These are phyloP conservation scores for Omphalotus olearius DNA, from an alignment of 1,284 basidiomycete genomes.

Conservation along the genomic window DNA sequence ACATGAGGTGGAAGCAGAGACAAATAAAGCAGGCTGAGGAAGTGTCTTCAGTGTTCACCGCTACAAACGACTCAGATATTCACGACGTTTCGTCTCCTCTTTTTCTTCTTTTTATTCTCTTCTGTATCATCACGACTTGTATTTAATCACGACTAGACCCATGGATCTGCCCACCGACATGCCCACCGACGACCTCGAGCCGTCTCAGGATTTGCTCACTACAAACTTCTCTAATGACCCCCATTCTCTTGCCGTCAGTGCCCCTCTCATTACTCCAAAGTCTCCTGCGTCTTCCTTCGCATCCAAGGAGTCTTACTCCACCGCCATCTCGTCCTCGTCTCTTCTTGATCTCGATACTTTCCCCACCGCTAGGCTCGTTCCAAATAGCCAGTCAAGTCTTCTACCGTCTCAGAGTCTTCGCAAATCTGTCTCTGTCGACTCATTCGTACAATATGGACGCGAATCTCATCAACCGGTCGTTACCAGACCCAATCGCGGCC, in stretches of 20 bases:
- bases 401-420: constrained; percentile 41
- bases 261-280: neutral
- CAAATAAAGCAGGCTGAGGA: no score
- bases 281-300: constrained; percentile 8
- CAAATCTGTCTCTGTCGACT: constrained; percentile 74
- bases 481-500: constrained; percentile 33
- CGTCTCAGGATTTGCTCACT: neutral
- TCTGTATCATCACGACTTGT: neutral
- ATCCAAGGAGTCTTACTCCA: constrained; percentile 13
- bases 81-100: neutral
- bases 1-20: constrained; percentile 1
- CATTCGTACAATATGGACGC: constrained; percentile 51
- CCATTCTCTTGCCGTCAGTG: neutral
- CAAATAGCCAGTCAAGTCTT: constrained; percentile 2
- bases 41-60: no score
- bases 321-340: constrained; percentile 12
- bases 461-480: constrained; percentile 27
- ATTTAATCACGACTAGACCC: neutral
- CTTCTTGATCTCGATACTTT: constrained; percentile 7
- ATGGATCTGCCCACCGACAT: constrained; percentile 2
- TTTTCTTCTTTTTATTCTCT: neutral
- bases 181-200: neutral
- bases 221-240: neutral
- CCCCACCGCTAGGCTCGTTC: neutral
- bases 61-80: no score